Percentiles rank a stretch among this genome's conserved stretches.
phyloP scores from a whole-genome alignment of 2,329 filamentous ascomycete genomes.

The Atkinsonella hypoxylon region DNA sequence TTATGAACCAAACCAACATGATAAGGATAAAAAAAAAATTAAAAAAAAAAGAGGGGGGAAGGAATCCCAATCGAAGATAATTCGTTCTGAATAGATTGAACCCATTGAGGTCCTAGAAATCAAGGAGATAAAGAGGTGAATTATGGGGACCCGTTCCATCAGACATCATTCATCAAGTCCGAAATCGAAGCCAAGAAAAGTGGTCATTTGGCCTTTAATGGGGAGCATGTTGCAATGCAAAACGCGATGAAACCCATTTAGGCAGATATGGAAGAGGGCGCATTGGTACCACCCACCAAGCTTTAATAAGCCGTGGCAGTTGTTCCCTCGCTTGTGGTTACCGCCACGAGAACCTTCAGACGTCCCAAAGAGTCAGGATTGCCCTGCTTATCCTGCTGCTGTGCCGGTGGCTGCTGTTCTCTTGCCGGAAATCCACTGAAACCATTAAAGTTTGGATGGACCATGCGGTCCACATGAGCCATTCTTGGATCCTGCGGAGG shows the following conservation, averaged over 20 bases:
- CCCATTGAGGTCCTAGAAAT: no score
- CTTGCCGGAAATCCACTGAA: constrained; percentile 38
- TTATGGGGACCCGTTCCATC: no score
- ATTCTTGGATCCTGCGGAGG: constrained; percentile 20
- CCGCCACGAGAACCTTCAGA: constrained; percentile 31
- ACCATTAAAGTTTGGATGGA: constrained; percentile 42
- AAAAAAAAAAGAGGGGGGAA: neutral
- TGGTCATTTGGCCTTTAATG: no score
- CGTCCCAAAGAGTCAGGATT: constrained; percentile 24
- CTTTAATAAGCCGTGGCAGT: constrained; percentile 28
- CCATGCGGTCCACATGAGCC: constrained; percentile 42
- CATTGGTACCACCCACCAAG: neutral
- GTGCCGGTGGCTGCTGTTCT: constrained; percentile 16
- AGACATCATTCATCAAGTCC: no score
- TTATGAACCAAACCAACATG: neutral
- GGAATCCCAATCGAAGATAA: no score
- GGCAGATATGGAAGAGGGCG: no score
- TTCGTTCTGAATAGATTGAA: no score
- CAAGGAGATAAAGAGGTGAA: no score
- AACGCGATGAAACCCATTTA: no score
- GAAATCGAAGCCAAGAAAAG: no score
- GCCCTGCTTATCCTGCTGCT: constrained; percentile 17
- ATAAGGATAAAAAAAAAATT: neutral
- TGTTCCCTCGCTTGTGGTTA: constrained; percentile 31
- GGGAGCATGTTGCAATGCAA: no score